phyloP scores from a whole-genome alignment of 164 flowering plant species.

The Umbellularia californica region DNA sequence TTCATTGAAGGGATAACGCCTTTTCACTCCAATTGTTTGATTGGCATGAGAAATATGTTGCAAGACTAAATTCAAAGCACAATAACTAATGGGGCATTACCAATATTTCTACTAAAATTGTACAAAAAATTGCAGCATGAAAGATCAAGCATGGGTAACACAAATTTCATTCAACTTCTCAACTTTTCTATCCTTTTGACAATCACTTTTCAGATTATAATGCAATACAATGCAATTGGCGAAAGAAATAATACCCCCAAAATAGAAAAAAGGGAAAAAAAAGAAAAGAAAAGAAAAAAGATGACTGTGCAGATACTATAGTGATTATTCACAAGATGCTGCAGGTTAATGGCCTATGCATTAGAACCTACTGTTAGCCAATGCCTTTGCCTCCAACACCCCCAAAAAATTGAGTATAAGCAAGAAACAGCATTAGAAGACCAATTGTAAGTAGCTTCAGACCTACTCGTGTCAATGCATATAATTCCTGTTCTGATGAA shows the following conservation, averaged over 20 bases:
- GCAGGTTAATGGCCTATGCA: not conserved
- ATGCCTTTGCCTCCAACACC: not conserved
- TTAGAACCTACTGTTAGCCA: slow-evolving; percentile 1
- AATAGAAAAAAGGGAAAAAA: not conserved
- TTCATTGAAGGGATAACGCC: not conserved
- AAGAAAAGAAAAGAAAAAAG: not conserved
- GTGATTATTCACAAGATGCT: slow-evolving; percentile 4
- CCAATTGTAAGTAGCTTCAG: not conserved
- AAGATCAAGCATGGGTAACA: too few species aligned
- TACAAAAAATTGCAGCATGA: too few species aligned
- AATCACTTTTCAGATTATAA: not conserved
- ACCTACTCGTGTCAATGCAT: not conserved
- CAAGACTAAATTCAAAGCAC: too few species aligned
- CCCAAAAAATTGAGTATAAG: not conserved
- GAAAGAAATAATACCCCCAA: not conserved
- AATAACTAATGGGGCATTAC: too few species aligned
- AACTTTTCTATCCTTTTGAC: not conserved
- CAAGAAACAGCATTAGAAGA: not conserved
- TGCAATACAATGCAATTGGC: not conserved
- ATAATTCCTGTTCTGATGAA: not conserved
- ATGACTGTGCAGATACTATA: slow-evolving; percentile 3
- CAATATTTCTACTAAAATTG: too few species aligned
- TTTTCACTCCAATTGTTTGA: not conserved
- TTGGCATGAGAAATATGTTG: too few species aligned
- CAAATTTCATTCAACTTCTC: not conserved